Percentiles rank a stretch among this genome's conserved stretches.
These are phyloP conservation scores for Phytophthora multivora DNA, from an alignment of 352 stramenopile genomes.

Conservation along the genomic window DNA sequence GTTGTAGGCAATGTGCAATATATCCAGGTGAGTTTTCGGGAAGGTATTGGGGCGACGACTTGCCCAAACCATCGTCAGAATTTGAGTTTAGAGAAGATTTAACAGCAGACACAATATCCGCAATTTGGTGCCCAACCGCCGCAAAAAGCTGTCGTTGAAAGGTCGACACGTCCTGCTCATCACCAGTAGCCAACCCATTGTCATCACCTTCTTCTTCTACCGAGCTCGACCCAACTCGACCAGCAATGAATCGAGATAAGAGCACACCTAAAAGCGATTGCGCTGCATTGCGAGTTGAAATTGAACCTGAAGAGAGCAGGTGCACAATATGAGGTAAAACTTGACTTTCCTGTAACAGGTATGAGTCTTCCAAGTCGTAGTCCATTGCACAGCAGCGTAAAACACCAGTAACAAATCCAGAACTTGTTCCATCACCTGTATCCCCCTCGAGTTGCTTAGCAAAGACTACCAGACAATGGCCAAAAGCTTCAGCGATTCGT, in stretches of 20 bases:
- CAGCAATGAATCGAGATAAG: conserved; percentile 65
- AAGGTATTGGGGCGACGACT: conserved; percentile 39
- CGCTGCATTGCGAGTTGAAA: conserved; percentile 51
- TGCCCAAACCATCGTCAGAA: not conserved
- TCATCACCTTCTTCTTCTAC: conserved; percentile 17
- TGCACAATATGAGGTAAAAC: conserved; percentile 59
- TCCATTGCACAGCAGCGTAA: conserved; percentile 69
- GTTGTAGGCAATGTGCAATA: conserved; percentile 37
- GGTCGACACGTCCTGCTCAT: conserved; percentile 39
- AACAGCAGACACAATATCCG: conserved; percentile 45
- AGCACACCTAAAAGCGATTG: conserved; percentile 66
- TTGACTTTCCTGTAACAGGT: conserved; percentile 69
- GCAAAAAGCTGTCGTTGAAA: conserved; percentile 77
- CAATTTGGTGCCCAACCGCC: conserved; percentile 68
- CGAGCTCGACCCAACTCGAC: conserved; percentile 22
- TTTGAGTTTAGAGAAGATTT: conserved; percentile 11
- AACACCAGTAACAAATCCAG: conserved; percentile 45
- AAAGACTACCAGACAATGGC: conserved; percentile 45
- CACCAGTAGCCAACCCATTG: conserved; percentile 3
- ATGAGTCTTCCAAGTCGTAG: conserved; percentile 78
- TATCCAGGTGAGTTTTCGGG: conserved; percentile 45
- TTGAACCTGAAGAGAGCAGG: conserved; percentile 50
- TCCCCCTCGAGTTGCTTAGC: conserved; percentile 31
- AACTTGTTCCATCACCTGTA: conserved; percentile 24
- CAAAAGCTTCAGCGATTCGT: conserved; percentile 56